A percentile compares a stretch with the other conserved stretches of the same genome.
phyloP scores from a whole-genome alignment of 78 protist species.

The Carpediemonas membranifera region DNA sequence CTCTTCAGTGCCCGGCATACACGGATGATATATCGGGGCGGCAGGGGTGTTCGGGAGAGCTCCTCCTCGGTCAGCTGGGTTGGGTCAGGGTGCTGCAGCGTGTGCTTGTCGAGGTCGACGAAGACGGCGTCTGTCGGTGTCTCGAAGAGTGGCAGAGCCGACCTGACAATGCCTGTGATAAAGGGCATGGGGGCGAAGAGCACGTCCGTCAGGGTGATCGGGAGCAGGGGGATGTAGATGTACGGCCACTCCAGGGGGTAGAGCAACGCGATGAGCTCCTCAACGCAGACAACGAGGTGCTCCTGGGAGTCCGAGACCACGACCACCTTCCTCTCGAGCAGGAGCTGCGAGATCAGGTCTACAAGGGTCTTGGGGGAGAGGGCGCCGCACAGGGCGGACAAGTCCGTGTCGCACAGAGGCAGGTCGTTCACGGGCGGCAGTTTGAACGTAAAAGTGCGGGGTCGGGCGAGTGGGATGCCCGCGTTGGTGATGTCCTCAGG shows the following conservation, averaged over 20 bases:
- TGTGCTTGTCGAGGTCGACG: too few relatives aligned
- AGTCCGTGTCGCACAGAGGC: slow-evolving; percentile 12
- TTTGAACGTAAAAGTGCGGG: too few relatives aligned
- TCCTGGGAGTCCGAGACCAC: not conserved
- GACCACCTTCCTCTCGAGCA: not conserved
- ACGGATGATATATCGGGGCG: too few relatives aligned
- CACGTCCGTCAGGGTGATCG: not conserved
- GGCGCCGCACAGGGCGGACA: not conserved
- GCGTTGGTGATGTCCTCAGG: not conserved
- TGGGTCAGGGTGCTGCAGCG: too few relatives aligned
- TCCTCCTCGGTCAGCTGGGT: too few relatives aligned
- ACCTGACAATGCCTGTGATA: slow-evolving; percentile 9
- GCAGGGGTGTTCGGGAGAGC: too few relatives aligned
- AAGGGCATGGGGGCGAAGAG: slow-evolving; percentile 13
- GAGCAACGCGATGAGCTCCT: slow-evolving; percentile 4
- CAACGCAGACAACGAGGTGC: not conserved
- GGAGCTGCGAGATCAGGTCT: not conserved
- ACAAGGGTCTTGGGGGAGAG: not conserved
- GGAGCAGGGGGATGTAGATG: slow-evolving; percentile 11
- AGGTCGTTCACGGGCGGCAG: slow-evolving; percentile 19
- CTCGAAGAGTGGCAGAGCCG: slow-evolving; percentile 14
- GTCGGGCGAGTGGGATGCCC: slow-evolving; percentile 9
- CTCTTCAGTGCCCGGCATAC: too few relatives aligned
- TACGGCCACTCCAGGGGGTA: slow-evolving; percentile 17
- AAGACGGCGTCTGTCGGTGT: too few relatives aligned